Base-by-base conservation (phyloP, 441 rosid species). In the Erysimum cheiri region DNA sequence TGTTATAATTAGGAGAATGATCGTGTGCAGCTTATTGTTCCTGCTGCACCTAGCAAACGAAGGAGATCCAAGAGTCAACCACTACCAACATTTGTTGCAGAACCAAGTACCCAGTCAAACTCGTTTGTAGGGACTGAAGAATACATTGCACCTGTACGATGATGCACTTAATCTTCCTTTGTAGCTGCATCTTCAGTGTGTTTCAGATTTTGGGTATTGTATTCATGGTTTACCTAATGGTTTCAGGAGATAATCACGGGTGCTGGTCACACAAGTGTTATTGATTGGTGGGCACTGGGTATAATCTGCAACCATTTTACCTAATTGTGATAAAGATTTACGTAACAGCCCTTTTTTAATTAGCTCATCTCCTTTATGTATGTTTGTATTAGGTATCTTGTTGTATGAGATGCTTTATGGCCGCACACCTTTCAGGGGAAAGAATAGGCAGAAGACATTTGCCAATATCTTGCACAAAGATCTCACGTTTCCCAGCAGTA, bases 251-350 rank as follows among this genome's bases (percentile, higher is more conserved):
- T 87, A 75, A 90, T 94, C 35, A 94, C 97, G 7, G 98, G 97
- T 55, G 60, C 86, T 54, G 96, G 99, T 56, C 99, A 94, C 74
- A 83, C 92, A 56, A 90, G 98, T 60, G 90, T 91, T 53, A 89
- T 94, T 67, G 98, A 92, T 77, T 92, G 97, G 97, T 92, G 98
- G 99, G 90, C 98, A 67, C 81, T 94, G 12, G 98, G 99, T 92
- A 87, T 80, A 86, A 54, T 61, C 32, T 36, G 37, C 37, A 35
- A 46, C 44, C 33, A 60, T 44, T 41, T 29, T 64, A 49, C 32
- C 37, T 17, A 6, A 13, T 14, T 28, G 10, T 55, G 53, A 28
- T 40, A 60, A 19, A 29, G 4, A 33, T 40, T 22, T 33, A 49
- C 6, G 4, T 35, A 17, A 59, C 63, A 41, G 0, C 7, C 6